Evolutionary conservation across 345 rosid species (phyloP).

Genomic region (Kandelia obovata): DNA sequence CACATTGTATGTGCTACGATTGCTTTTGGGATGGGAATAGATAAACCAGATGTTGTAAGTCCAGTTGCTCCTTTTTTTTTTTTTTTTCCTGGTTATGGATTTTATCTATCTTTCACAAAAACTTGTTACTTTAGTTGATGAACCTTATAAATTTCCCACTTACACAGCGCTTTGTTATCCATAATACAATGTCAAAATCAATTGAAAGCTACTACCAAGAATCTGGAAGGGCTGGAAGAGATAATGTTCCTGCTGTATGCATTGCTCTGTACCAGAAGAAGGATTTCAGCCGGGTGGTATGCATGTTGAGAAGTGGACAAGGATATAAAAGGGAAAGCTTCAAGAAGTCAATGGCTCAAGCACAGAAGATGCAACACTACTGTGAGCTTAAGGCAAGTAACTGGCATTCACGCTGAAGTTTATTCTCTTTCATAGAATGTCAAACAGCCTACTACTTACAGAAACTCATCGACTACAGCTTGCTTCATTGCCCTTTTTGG

Average conservation of each 20-base stretch:
- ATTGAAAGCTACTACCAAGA: constrained; percentile 94
- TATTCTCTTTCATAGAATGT: neutral
- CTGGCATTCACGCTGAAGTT: neutral
- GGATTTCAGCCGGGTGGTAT: constrained; percentile 90
- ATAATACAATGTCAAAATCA: constrained; percentile 90
- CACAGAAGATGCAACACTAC: constrained; percentile 82
- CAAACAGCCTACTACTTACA: neutral
- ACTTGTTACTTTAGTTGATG: neutral
- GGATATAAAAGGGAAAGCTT: constrained; percentile 61
- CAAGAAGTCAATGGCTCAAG: constrained; percentile 76
- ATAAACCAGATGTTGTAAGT: constrained; percentile 87
- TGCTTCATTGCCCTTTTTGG: constrained; percentile 12
- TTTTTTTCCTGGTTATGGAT: neutral
- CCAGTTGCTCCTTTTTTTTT: neutral
- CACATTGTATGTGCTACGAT: constrained; percentile 84
- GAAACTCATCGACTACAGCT: neutral
- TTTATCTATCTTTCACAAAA: neutral
- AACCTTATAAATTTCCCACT: neutral
- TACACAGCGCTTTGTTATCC: constrained; percentile 75
- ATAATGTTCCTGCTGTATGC: constrained; percentile 61
- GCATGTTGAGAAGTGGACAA: constrained; percentile 80
- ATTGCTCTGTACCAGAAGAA: constrained; percentile 80
- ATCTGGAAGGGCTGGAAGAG: constrained; percentile 92
- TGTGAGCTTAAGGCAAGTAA: constrained; percentile 76
- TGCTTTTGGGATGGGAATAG: constrained; percentile 98